Evolutionary conservation across 495 filamentous ascomycete species (phyloP).

Genomic region (Podospora fimiseda): DNA sequence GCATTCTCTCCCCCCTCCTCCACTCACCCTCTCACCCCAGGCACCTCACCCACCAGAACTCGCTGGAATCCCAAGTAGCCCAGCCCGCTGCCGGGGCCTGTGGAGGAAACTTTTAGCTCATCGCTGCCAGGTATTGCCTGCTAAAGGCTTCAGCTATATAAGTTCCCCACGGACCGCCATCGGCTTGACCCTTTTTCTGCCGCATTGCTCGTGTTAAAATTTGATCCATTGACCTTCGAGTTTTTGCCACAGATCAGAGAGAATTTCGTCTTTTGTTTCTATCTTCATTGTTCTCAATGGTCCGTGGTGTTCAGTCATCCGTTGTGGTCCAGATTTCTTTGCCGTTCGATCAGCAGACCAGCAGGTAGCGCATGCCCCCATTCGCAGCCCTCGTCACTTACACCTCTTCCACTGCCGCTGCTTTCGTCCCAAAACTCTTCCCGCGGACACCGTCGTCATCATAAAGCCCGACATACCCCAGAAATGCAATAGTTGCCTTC

Average conservation of each 20-base stretch:
- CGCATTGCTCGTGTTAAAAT: constrained; percentile 7
- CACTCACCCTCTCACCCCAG: constrained; percentile 6
- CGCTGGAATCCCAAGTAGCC: constrained; percentile 12
- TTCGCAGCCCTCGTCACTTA: constrained; percentile 1
- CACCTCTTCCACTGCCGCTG: constrained; percentile 3
- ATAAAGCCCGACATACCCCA: background rate
- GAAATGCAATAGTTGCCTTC: background rate
- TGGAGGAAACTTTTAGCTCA: constrained; percentile 29
- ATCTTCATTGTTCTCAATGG: constrained; percentile 7
- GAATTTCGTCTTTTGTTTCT: background rate
- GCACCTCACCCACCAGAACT: background rate
- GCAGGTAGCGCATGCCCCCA: constrained; percentile 8
- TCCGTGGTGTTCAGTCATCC: background rate
- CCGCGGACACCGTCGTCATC: background rate
- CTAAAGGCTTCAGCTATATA: constrained; percentile 21
- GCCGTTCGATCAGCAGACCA: constrained; percentile 1
- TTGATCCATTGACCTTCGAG: too few species aligned
- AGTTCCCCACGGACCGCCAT: constrained; percentile 18
- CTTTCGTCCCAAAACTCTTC: background rate
- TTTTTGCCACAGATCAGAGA: constrained; percentile 1
- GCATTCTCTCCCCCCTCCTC: constrained; percentile 7
- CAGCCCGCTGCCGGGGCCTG: constrained; percentile 20
- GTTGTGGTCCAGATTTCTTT: constrained; percentile 14
- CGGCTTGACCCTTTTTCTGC: constrained; percentile 11
- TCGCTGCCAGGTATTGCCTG: constrained; percentile 20